Evolutionary conservation across 305 asterid genomes (phyloP), one percentile per base, ranked within the genome.

Genomic region (Salvia sclarea): DNA sequence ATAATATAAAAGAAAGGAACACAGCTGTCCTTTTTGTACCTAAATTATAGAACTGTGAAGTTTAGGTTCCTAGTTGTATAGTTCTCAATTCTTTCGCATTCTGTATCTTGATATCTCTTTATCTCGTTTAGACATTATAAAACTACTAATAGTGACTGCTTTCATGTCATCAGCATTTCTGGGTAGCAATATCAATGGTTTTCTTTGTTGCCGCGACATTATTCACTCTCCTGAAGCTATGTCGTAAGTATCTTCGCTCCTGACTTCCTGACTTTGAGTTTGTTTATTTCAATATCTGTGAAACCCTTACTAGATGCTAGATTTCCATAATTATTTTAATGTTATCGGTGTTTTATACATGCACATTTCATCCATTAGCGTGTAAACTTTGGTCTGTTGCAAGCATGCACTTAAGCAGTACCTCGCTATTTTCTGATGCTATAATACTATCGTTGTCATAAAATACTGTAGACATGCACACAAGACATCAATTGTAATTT

Each of bases 151-250:
- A 74, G 62, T 75, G 67, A 69, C 45, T 68, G 47, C 62, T 69
- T 67, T 76, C 41, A 73, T 74, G 53, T 71, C 68, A n/a, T 70
- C 84, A 95, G 99, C 99, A 91, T 79, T 95, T 95, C 78, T 95
- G 98, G 99, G 99, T 95, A 40, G 98, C 99, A 5, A 88, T 91
- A 82, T 89, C 99, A 58, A 95, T 95, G 99, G 84, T 91, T 72
- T 91, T 95, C 94, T 91, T 95, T 81, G 70, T 91, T 68, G 96
- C 98, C 28, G 98, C 98, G 20, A 91, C 99, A 68, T 81, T 91
- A 68, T 91, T 95, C 85, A 95, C 99, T 68, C 88, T 89, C 76
- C 83, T 94, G 78, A 94, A 94, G 86, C 90, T 94, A 37, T 89
- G 83, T 79, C 97, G 99, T 91, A 80, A 76, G 73, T 65, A 66